Evolutionary conservation across 805 yeast species (phyloP).

Genomic region (Saccharomycopsis sp.): DNA sequence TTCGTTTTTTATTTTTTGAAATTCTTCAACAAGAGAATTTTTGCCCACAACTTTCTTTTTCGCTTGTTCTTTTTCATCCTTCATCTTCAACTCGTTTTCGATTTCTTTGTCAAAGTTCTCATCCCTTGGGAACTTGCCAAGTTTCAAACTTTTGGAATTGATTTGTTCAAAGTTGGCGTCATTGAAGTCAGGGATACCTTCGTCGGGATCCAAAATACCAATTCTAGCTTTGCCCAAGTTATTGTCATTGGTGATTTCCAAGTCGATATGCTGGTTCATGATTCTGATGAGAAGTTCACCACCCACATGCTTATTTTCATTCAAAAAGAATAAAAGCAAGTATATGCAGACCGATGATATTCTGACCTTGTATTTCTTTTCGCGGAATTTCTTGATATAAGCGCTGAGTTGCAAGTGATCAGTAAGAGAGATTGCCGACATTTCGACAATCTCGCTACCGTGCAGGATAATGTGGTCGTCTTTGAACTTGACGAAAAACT

Average conservation of each 20-base stretch:
- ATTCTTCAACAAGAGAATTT: slow-evolving; percentile 54
- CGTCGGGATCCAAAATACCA: slow-evolving; percentile 39
- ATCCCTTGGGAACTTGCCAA: slow-evolving; percentile 82
- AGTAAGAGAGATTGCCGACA: slow-evolving; percentile 66
- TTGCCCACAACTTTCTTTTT: slow-evolving; percentile 29
- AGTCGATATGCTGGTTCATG: slow-evolving; percentile 71
- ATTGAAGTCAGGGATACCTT: slow-evolving; percentile 34
- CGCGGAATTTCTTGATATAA: slow-evolving; percentile 64
- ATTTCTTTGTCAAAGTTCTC: slow-evolving; percentile 79
- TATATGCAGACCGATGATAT: slow-evolving; percentile 82
- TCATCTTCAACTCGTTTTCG: slow-evolving; percentile 70
- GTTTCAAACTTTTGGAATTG: slow-evolving; percentile 65
- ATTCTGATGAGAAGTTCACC: slow-evolving; percentile 81
- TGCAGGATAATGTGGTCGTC: slow-evolving; percentile 69
- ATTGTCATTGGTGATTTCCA: slow-evolving; percentile 28
- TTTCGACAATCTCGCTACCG: slow-evolving; percentile 61
- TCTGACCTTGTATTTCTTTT: slow-evolving; percentile 62
- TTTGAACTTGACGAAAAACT: slow-evolving; percentile 66
- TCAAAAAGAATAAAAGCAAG: slow-evolving; percentile 72
- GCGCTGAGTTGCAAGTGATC: slow-evolving; percentile 80
- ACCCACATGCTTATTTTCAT: slow-evolving; percentile 87
- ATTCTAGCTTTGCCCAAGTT: slow-evolving; percentile 21
- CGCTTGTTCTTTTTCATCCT: slow-evolving; percentile 54
- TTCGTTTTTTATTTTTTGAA: slow-evolving; percentile 46
- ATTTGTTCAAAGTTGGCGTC: slow-evolving; percentile 34